Evolutionary conservation across 352 stramenopile genomes (phyloP).

Genomic region (Phytophthora syringae): DNA sequence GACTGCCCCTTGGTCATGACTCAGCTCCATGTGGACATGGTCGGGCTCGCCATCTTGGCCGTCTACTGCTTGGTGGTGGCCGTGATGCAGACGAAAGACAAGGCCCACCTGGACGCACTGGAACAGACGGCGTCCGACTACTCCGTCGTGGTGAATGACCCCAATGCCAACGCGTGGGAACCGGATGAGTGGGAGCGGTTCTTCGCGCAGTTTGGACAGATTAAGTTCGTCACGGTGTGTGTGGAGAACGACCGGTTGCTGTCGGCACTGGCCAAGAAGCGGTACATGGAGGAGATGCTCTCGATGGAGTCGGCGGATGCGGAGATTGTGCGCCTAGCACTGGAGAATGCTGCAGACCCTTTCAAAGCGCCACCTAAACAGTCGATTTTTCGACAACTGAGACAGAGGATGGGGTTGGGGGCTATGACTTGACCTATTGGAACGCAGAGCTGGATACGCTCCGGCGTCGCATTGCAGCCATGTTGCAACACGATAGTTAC

Average conservation of each 20-base stretch:
- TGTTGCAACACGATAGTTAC: slow-evolving; percentile 52
- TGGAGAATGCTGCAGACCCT: slow-evolving; percentile 49
- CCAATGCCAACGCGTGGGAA: slow-evolving; percentile 65
- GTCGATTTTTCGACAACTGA: slow-evolving; percentile 33
- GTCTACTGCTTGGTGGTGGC: slow-evolving; percentile 54
- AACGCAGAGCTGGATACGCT: slow-evolving; percentile 53
- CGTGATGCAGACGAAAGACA: slow-evolving; percentile 49
- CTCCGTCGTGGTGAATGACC: slow-evolving; percentile 74
- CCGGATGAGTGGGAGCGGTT: slow-evolving; percentile 75
- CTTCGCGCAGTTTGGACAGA: slow-evolving; percentile 69
- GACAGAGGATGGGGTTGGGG: slow-evolving; percentile 51
- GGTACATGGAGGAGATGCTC: slow-evolving; percentile 77
- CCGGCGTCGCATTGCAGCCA: slow-evolving; percentile 42
- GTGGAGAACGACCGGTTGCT: slow-evolving; percentile 69
- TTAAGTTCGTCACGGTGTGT: slow-evolving; percentile 76
- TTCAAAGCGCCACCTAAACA: slow-evolving; percentile 17
- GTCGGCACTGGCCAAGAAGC: slow-evolving; percentile 61
- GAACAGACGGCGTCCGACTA: slow-evolving; percentile 81
- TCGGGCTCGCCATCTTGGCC: slow-evolving; percentile 53
- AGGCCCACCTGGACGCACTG: slow-evolving; percentile 56
- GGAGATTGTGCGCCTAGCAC: slow-evolving; percentile 30
- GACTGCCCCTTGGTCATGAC: slow-evolving; percentile 58
- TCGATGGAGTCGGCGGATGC: slow-evolving; percentile 64
- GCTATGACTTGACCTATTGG: slow-evolving; percentile 71
- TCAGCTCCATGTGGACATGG: slow-evolving; percentile 66